Evolutionary conservation across 176 grass and related monocot species (phyloP).

Genomic region (Guadua angustifolia): DNA sequence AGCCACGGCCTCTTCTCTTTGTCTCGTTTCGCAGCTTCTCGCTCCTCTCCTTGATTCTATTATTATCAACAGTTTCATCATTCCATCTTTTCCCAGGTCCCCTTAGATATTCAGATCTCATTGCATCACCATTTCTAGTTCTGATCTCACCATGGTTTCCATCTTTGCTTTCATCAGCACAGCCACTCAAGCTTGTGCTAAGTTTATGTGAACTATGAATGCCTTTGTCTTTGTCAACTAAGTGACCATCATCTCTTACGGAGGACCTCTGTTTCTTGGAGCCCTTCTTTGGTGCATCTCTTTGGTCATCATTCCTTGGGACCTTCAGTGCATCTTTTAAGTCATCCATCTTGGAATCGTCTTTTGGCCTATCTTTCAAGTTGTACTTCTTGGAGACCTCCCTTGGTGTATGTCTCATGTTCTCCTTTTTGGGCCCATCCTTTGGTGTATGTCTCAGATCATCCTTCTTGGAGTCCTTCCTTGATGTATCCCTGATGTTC

Average conservation of each 20-base stretch:
- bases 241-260: slow-evolving; percentile 17
- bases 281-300: slow-evolving; percentile 53
- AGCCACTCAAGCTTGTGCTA: slow-evolving; percentile 26
- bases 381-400: slow-evolving; percentile 46
- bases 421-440: slow-evolving; percentile 43
- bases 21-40: slow-evolving; percentile 45
- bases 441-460: slow-evolving; percentile 16
- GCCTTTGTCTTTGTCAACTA: slow-evolving; percentile 45
- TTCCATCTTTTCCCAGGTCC: slow-evolving; percentile 52
- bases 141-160: slow-evolving; percentile 47
- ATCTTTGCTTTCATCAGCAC: slow-evolving; percentile 51
- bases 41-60: slow-evolving; percentile 53
- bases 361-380: slow-evolving; percentile 42
- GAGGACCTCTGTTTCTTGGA: slow-evolving; percentile 37
- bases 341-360: slow-evolving; percentile 28
- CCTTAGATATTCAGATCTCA: slow-evolving; percentile 54
- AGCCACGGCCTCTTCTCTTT: slow-evolving; percentile 50
- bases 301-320: slow-evolving; percentile 45
- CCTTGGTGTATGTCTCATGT: slow-evolving; percentile 31
- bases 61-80: slow-evolving; percentile 43
- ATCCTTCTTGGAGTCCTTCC: slow-evolving; percentile 46
- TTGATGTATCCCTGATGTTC: slow-evolving; percentile 37
- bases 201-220: slow-evolving; percentile 43
- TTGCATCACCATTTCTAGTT: slow-evolving; percentile 48
- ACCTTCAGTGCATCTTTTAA: slow-evolving; percentile 49